These are phyloP conservation scores for Saccharomycopsis sp. DNA, from an alignment of 805 yeast species.

Conservation along the genomic window DNA sequence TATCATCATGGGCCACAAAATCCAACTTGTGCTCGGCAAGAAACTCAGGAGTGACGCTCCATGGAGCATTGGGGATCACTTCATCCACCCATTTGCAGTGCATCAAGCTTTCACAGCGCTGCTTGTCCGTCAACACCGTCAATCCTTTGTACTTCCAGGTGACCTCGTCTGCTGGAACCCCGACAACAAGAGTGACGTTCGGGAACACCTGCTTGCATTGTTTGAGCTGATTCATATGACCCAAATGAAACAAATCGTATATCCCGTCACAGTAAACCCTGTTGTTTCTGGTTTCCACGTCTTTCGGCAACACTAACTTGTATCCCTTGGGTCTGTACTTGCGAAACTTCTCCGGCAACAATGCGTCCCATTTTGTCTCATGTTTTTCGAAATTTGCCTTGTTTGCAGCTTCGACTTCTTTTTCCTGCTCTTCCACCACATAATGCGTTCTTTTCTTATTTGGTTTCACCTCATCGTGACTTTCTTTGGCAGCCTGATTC, in stretches of 20 bases:
- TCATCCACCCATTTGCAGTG: slow-evolving; percentile 99
- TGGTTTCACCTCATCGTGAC: background rate
- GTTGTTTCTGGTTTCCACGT: slow-evolving; percentile 71
- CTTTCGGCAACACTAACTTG: slow-evolving; percentile 59
- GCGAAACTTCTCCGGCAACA: slow-evolving; percentile 59
- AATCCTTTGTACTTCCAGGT: slow-evolving; percentile 90
- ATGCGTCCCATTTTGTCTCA: slow-evolving; percentile 55
- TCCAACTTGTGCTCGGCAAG: slow-evolving; percentile 74
- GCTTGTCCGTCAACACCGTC: slow-evolving; percentile 82
- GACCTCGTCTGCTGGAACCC: slow-evolving; percentile 82
- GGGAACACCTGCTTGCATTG: slow-evolving; percentile 91
- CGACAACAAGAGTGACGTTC: slow-evolving; percentile 78
- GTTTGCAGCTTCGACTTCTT: background rate
- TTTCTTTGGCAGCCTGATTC: background rate
- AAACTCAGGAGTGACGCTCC: slow-evolving; percentile 85
- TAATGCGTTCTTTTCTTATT: slow-evolving; percentile 10
- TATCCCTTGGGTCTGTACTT: slow-evolving; percentile 76
- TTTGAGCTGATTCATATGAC: slow-evolving; percentile 96
- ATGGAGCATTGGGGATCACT: slow-evolving; percentile 89
- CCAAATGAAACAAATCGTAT: slow-evolving; percentile 90
- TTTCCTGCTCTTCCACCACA: slow-evolving; percentile 4
- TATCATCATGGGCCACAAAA: slow-evolving; percentile 95
- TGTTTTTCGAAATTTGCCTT: slow-evolving; percentile 4
- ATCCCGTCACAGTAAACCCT: slow-evolving; percentile 98
- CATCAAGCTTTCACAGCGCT: slow-evolving; percentile 80